Conservation (phyloP, 108 stramenopile species). For the Skeletonema potamos region DNA sequence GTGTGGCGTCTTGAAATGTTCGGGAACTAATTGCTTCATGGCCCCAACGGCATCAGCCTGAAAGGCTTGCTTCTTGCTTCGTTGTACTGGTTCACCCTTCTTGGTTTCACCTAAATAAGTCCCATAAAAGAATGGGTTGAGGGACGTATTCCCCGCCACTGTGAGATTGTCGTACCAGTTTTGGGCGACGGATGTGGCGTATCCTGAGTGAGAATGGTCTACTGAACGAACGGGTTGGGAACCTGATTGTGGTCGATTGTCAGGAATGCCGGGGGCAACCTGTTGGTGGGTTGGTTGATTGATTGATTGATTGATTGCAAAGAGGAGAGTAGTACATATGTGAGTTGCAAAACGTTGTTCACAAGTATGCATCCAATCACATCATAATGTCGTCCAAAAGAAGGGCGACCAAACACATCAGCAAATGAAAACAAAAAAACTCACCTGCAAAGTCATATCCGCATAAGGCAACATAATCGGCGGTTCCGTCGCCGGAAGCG, state of each 20-base stretch:
- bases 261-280: conserved; percentile 88
- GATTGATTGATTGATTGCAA: neutral
- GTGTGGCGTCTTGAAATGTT: conserved; percentile 87
- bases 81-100: conserved; percentile 77
- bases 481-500: conserved; percentile 64
- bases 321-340: neutral
- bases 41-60: conserved; percentile 95
- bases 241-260: conserved; percentile 85
- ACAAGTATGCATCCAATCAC: neutral
- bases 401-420: neutral
- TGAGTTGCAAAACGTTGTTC: neutral
- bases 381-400: neutral
- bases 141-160: conserved; percentile 77
- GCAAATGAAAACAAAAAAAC: conserved; percentile 6
- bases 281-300: conserved; percentile 3
- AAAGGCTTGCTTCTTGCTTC: conserved; percentile 86
- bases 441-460: conserved; percentile 89
- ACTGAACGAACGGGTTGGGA: conserved; percentile 61
- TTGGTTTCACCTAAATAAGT: conserved; percentile 85
- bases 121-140: conserved; percentile 97
- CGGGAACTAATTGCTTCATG: conserved; percentile 68
- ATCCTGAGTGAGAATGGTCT: conserved; percentile 48
- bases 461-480: conserved; percentile 79
- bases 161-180: conserved; percentile 88
- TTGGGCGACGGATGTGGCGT: conserved; percentile 61